These are phyloP conservation scores for Lachnum nothofagi DNA, from an alignment of 2,329 filamentous ascomycete genomes.

Conservation along the genomic window DNA sequence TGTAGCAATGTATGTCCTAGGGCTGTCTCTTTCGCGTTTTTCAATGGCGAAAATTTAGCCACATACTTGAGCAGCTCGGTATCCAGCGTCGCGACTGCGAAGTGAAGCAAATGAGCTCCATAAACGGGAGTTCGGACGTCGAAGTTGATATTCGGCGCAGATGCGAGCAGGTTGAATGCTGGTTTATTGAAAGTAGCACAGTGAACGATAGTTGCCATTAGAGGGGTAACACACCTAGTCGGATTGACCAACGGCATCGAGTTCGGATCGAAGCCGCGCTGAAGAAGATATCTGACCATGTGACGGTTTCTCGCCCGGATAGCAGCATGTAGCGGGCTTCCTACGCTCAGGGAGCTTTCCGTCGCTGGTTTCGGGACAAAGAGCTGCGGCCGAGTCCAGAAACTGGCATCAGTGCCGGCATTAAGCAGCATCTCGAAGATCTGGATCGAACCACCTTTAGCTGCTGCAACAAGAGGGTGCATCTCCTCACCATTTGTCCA, in stretches of 20 bases:
- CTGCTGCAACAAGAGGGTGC: conserved; percentile 16
- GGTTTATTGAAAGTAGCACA: conserved; percentile 7
- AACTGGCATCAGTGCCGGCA: conserved; percentile 8
- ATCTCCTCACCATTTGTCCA: conserved; percentile 12
- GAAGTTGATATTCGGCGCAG: conserved; percentile 11
- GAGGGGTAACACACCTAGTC: conserved; percentile 18
- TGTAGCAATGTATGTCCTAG: conserved; percentile 23
- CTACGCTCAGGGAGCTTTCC: conserved; percentile 15
- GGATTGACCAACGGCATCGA: conserved; percentile 18
- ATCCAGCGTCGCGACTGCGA: conserved; percentile 19
- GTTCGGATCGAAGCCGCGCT: conserved; percentile 19
- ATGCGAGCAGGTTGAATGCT: conserved; percentile 14
- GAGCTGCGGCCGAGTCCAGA: conserved; percentile 8
- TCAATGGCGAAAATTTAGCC: conserved; percentile 2
- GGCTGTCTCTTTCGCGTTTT: conserved; percentile 15
- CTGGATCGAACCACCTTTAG: conserved; percentile 13
- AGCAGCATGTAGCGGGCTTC: conserved; percentile 18
- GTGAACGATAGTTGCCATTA: conserved; percentile 19
- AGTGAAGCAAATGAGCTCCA: conserved; percentile 20
- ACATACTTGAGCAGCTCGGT: conserved; percentile 17
- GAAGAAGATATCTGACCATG: conserved; percentile 16
- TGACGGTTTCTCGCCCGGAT: conserved; percentile 5
- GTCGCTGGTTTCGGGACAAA: conserved; percentile 11
- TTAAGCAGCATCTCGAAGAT: conserved; percentile 17
- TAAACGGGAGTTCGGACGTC: conserved; percentile 19